phyloP scores from a whole-genome alignment of 163 green algal genomes.

The Chloromonas sp. region DNA sequence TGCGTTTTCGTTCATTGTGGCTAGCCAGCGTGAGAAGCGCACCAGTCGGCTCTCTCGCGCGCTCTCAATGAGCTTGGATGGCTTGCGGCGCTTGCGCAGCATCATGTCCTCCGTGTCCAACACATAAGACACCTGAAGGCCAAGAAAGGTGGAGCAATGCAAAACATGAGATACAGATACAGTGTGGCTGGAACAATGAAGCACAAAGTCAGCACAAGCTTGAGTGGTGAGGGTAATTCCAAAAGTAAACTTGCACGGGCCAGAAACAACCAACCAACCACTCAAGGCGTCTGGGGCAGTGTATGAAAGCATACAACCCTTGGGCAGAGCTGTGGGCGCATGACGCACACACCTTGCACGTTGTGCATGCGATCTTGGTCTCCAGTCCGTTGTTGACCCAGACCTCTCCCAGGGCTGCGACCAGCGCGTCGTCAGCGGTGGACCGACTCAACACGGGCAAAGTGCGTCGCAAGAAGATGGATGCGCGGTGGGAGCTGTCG shows the following conservation, averaged over 20 bases:
- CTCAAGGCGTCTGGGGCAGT: no score
- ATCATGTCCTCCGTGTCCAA: constrained; percentile 93
- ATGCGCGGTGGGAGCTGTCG: background rate
- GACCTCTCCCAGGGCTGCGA: constrained; percentile 27
- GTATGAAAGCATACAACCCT: no score
- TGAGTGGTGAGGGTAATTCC: background rate
- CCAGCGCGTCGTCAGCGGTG: constrained; percentile 31
- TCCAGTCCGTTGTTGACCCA: constrained; percentile 83
- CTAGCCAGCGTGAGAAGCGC: constrained; percentile 14
- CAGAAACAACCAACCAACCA: no score
- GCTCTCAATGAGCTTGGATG: background rate
- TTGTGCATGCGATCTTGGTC: constrained; percentile 87
- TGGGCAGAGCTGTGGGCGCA: background rate
- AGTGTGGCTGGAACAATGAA: background rate
- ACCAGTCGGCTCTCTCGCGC: background rate
- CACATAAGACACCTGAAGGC: constrained; percentile 85
- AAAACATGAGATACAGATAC: background rate
- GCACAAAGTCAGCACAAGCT: background rate
- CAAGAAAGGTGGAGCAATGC: background rate
- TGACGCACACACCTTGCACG: constrained; percentile 58
- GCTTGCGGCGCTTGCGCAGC: constrained; percentile 23
- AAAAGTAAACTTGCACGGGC: background rate
- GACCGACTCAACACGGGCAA: constrained; percentile 38
- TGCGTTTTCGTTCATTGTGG: constrained; percentile 10
- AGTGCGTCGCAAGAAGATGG: constrained; percentile 9